These are phyloP conservation scores for Aspergillaceae sp. DNA, from an alignment of 2,329 filamentous ascomycete genomes.

Conservation along the genomic window DNA sequence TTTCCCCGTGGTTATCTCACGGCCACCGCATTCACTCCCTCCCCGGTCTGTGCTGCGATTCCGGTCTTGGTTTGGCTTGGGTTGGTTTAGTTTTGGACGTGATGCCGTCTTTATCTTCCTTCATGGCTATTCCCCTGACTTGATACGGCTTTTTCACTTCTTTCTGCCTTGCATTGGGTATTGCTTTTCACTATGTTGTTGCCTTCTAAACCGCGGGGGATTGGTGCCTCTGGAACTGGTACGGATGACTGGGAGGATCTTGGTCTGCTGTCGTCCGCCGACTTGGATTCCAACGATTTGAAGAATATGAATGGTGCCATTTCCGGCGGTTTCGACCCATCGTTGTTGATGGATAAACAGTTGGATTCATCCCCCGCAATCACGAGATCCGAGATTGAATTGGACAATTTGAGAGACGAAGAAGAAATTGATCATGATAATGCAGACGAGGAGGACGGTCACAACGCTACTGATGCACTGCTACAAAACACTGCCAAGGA, in stretches of 20 bases:
- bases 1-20: not conserved
- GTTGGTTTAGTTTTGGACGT: not conserved
- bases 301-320: not conserved
- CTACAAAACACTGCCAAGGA: constrained; percentile 2
- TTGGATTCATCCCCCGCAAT: not conserved
- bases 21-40: not conserved
- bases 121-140: not conserved
- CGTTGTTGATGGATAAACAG: too few relatives aligned
- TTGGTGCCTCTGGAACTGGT: too few relatives aligned
- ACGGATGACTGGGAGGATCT: not conserved
- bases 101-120: not conserved
- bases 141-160: not conserved
- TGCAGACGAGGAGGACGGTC: not conserved
- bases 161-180: not conserved
- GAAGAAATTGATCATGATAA: not conserved
- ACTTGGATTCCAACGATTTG: not conserved
- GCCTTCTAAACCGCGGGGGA: constrained; percentile 1
- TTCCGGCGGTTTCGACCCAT: too few relatives aligned
- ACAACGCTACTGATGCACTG: constrained; percentile 5
- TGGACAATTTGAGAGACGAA: not conserved
- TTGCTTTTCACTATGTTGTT: not conserved
- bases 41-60: not conserved
- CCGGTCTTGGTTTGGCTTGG: not conserved
- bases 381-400: not conserved
- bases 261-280: not conserved